Percentiles rank a stretch among this genome's conserved stretches.
Conservation (phyloP, 2,329 filamentous ascomycete genomes). For the Tympanopsis confertula region DNA sequence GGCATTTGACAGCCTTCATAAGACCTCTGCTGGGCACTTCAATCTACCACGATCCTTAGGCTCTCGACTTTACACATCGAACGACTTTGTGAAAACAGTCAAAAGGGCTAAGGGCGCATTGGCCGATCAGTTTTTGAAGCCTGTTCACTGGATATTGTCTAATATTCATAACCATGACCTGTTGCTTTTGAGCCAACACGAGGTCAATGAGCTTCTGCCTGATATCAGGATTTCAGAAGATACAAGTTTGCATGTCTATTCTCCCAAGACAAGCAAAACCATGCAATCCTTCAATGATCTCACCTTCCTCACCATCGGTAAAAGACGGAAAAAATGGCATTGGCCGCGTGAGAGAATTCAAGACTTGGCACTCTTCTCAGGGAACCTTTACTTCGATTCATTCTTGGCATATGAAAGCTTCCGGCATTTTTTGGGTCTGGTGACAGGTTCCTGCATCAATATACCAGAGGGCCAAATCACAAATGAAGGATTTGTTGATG, state of each 20-base stretch:
- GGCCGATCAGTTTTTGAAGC: conserved; percentile 37
- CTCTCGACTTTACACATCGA: conserved; percentile 33
- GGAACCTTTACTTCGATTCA: conserved; percentile 49
- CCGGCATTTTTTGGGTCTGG: conserved; percentile 39
- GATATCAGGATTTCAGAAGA: conserved; percentile 18
- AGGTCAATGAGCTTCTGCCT: conserved; percentile 39
- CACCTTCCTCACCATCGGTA: conserved; percentile 2
- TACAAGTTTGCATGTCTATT: conserved; percentile 37
- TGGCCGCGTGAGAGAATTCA: no score
- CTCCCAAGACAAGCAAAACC: conserved; percentile 32
- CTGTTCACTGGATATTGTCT: conserved; percentile 41
- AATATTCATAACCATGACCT: no score
- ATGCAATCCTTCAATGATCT: conserved; percentile 31
- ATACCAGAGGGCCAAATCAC: conserved; percentile 20
- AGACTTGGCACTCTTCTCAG: conserved; percentile 46
- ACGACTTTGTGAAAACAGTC: conserved; percentile 37
- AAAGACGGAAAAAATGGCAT: conserved; percentile 6
- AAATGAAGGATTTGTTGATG: conserved; percentile 23
- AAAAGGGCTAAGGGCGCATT: no score
- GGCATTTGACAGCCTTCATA: conserved; percentile 29
- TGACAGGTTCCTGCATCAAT: conserved; percentile 17
- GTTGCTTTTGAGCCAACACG: conserved; percentile 50
- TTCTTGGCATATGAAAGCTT: conserved; percentile 39
- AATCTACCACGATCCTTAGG: conserved; percentile 19
- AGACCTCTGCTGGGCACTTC: conserved; percentile 24